phyloP scores from a whole-genome alignment of 1,139 yeast species.

The Suhomyces atakaporum region DNA sequence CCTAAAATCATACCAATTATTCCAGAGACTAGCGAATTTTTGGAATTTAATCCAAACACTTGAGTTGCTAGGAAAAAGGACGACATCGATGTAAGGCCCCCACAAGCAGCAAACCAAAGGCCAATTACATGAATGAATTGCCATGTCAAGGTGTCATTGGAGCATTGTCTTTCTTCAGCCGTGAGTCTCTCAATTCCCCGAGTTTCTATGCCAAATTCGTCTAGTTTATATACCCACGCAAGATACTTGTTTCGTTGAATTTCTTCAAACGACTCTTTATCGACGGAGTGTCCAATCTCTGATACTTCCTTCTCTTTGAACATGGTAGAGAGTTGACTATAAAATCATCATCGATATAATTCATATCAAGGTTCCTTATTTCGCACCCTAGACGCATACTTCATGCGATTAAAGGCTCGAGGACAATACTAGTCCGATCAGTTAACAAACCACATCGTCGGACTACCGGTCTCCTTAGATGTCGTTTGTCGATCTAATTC shows the following conservation, averaged over 20 bases:
- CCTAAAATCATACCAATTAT: conserved; percentile 35
- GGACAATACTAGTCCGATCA: background rate
- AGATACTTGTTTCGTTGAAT: background rate
- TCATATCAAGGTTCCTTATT: no score
- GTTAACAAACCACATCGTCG: background rate
- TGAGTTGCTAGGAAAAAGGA: conserved; percentile 39
- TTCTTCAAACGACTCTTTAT: background rate
- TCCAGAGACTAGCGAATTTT: conserved; percentile 35
- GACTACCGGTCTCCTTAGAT: background rate
- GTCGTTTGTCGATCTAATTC: conserved; percentile 12
- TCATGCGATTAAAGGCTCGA: conserved; percentile 2
- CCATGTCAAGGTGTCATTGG: conserved; percentile 8
- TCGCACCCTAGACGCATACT: conserved; percentile 1
- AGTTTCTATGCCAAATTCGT: conserved; percentile 31
- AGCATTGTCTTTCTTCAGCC: conserved; percentile 25
- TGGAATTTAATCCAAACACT: conserved; percentile 30
- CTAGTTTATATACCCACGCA: conserved; percentile 24
- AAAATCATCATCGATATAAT: no score
- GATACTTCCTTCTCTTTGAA: background rate
- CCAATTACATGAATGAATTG: conserved; percentile 25
- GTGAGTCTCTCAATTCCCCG: conserved; percentile 35
- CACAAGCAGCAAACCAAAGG: conserved; percentile 44
- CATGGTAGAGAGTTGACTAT: no score
- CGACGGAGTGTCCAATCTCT: background rate
- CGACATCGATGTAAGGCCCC: conserved; percentile 44